A percentile compares a stretch with the other conserved stretches of the same genome.
phyloP scores from a whole-genome alignment of 1,139 yeast species.

The Candida pseudocylindracea region DNA sequence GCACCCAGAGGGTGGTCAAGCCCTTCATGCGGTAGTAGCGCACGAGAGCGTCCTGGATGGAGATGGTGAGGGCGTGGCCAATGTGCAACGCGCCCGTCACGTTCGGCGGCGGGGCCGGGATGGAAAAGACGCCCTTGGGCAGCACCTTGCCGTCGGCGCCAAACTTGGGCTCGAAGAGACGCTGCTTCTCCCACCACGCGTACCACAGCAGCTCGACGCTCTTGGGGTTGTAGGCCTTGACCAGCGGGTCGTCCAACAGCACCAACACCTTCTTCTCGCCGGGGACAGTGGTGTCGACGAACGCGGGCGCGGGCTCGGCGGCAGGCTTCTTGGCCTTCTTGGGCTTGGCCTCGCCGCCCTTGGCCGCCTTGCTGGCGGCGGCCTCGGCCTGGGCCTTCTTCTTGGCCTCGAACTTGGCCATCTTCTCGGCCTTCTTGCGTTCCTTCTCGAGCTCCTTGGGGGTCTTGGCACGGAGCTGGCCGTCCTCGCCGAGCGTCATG shows the following conservation, averaged over 20 bases:
- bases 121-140: constrained; percentile 68
- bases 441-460: constrained; percentile 79
- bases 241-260: constrained; percentile 75
- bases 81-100: constrained; percentile 97
- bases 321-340: constrained; percentile 48
- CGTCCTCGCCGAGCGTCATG: too few species aligned
- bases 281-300: constrained; percentile 55
- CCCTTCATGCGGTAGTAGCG: constrained; percentile 97
- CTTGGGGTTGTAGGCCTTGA: constrained; percentile 83
- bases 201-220: constrained; percentile 97
- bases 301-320: constrained; percentile 53
- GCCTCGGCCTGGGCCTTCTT: constrained; percentile 52
- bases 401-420: constrained; percentile 87
- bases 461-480: constrained; percentile 15
- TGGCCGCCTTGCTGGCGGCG: constrained; percentile 9
- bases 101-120: constrained; percentile 98
- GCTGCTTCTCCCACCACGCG: constrained; percentile 87
- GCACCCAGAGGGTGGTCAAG: constrained; percentile 75
- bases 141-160: constrained; percentile 43
- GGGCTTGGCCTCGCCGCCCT: constrained; percentile 14
- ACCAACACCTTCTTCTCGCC: constrained; percentile 84
- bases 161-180: constrained; percentile 74
- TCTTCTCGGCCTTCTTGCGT: constrained; percentile 87
- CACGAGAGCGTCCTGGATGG: constrained; percentile 84
- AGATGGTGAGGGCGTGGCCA: constrained; percentile 92